These are phyloP conservation scores for Scedosporium minutisporum DNA, from an alignment of 2,329 filamentous ascomycete species.

Conservation along the genomic window DNA sequence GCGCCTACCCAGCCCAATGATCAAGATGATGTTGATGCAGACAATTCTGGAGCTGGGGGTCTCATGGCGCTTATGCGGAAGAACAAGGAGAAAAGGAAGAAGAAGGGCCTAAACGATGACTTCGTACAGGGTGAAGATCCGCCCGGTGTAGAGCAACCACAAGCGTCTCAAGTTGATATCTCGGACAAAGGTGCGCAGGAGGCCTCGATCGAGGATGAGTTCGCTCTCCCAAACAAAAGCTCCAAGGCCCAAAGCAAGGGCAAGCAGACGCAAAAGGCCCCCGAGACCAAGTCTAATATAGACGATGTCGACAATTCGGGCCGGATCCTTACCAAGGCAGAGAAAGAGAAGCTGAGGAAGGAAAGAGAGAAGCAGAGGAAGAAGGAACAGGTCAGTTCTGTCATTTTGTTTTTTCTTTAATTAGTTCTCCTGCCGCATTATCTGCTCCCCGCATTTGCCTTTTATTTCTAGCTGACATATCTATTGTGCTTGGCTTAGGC, in stretches of 20 bases:
- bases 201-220: constrained; percentile 76
- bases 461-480: not conserved
- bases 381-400: constrained; percentile 66
- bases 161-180: constrained; percentile 12
- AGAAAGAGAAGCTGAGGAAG: constrained; percentile 97
- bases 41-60: constrained; percentile 49
- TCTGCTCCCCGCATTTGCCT: not conserved
- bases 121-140: constrained; percentile 60
- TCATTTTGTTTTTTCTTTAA: not conserved
- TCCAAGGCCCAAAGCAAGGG: constrained; percentile 50
- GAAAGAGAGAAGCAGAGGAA: constrained; percentile 97
- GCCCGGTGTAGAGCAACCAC: constrained; percentile 31
- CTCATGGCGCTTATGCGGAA: constrained; percentile 74
- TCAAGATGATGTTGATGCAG: constrained; percentile 42
- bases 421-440: not conserved
- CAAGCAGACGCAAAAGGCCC: constrained; percentile 31
- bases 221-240: constrained; percentile 70
- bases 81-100: constrained; percentile 79
- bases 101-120: constrained; percentile 70
- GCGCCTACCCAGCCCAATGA: constrained; percentile 40
- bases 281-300: constrained; percentile 22
- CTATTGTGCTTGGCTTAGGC: constrained; percentile 39
- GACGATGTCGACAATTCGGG: constrained; percentile 48
- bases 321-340: constrained; percentile 85
- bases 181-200: constrained; percentile 63